Evolutionary conservation across 1,284 basidiomycete species (phyloP).

Genomic region (Tylopilus sp.): DNA sequence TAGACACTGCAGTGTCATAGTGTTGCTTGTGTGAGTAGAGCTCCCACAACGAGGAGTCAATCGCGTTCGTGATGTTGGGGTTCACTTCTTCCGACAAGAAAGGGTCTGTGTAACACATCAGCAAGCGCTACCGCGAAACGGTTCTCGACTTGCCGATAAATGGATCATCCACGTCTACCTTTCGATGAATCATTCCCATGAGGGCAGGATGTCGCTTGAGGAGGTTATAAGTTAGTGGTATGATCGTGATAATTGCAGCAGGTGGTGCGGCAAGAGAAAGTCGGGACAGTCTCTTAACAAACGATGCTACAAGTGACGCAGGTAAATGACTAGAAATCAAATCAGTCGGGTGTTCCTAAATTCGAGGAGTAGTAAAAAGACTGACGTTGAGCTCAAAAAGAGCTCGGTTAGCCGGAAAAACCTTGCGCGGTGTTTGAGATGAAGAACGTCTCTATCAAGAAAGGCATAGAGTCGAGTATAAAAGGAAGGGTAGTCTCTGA

Average conservation of each 20-base stretch:
- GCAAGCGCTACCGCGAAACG: background rate
- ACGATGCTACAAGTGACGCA: conserved; percentile 84
- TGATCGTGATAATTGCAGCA: conserved; percentile 82
- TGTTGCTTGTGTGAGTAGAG: conserved; percentile 75
- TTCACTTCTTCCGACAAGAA: conserved; percentile 67
- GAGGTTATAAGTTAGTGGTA: conserved; percentile 94
- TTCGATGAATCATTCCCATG: conserved; percentile 88
- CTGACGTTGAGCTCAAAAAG: conserved; percentile 86
- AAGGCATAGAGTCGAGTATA: conserved; percentile 92
- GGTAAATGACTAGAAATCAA: conserved; percentile 68
- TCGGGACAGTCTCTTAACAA: conserved; percentile 86
- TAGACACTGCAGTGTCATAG: conserved; percentile 81
- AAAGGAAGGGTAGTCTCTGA: conserved; percentile 91
- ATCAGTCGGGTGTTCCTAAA: conserved; percentile 6
- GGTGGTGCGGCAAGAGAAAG: conserved; percentile 84
- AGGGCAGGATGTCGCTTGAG: conserved; percentile 88
- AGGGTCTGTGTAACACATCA: conserved; percentile 50
- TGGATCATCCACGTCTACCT: conserved; percentile 41
- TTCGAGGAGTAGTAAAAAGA: conserved; percentile 15
- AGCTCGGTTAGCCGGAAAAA: conserved; percentile 92
- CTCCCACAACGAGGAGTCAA: conserved; percentile 92
- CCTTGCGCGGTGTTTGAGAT: conserved; percentile 87
- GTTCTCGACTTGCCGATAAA: conserved; percentile 34
- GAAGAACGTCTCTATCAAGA: conserved; percentile 81
- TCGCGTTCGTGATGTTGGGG: conserved; percentile 74